Percentiles rank a stretch among this genome's conserved stretches.
Conservation (phyloP, 805 yeast genomes). For the Metschnikowia lunata region DNA sequence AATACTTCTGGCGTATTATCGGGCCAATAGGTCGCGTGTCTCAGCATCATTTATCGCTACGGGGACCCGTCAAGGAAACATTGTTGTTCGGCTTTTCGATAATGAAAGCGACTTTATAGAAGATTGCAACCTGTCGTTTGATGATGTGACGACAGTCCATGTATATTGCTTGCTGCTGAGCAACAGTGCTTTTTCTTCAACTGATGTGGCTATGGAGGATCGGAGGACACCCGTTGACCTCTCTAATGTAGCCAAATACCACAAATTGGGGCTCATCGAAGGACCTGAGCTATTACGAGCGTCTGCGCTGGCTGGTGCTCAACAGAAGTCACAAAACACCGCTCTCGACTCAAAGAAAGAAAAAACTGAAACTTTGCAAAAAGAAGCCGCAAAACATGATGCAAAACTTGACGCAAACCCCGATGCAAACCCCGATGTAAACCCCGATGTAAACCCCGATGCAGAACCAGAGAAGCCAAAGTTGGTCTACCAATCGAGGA, state of each 20-base stretch:
- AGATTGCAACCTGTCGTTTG: slow-evolving; percentile 23
- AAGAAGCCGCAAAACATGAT: too few relatives aligned
- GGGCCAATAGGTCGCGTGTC: slow-evolving; percentile 30
- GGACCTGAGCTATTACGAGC: slow-evolving; percentile 23
- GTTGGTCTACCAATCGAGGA: slow-evolving; percentile 14
- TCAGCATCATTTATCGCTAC: slow-evolving; percentile 40
- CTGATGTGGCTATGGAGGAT: slow-evolving; percentile 16
- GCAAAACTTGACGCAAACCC: not conserved
- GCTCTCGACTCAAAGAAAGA: not conserved
- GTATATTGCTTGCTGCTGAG: slow-evolving; percentile 35
- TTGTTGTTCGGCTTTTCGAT: slow-evolving; percentile 20
- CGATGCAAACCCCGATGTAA: not conserved
- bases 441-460: not conserved
- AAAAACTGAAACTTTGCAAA: too few relatives aligned
- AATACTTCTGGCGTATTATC: slow-evolving; percentile 35
- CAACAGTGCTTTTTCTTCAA: slow-evolving; percentile 6
- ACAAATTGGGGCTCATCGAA: slow-evolving; percentile 28
- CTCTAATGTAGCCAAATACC: slow-evolving; percentile 16
- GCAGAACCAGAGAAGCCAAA: slow-evolving; percentile 5
- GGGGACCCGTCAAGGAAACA: slow-evolving; percentile 25
- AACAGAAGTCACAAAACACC: not conserved
- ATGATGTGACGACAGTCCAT: slow-evolving; percentile 29
- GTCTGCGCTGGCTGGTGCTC: not conserved
- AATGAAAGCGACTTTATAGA: slow-evolving; percentile 23
- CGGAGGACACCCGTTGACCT: slow-evolving; percentile 14